Evolutionary conservation across 2,329 filamentous ascomycete species (phyloP), one percentile per base, ranked within the genome.

Genomic region (Ascosphaera acerosa): DNA sequence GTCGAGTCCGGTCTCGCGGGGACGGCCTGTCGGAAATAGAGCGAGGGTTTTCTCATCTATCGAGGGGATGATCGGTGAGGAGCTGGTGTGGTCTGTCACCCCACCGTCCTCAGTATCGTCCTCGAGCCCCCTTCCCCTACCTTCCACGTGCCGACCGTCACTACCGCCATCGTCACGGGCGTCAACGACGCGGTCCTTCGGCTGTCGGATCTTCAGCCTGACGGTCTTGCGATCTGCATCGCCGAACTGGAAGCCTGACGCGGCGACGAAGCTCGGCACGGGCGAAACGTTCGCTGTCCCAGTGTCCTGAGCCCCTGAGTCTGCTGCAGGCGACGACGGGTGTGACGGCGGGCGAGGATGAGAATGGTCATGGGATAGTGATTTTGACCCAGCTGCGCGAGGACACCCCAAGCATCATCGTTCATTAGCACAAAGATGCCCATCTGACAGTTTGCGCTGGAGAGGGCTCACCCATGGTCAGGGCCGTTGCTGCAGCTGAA

Each of bases 11-110:
- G 91, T 82, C 42, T 81, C 72, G 40, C 90, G 63, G 0, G 81
- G 80, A 35, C 74, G 70, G 37, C 80, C 78, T 29, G 73, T 82
- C 3, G 70, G 62, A 50, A 92, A 92, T 3, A 76, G 76, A 36
- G 78, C 70, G 41, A 76, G 66, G 10, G 76, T 70, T 37, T 61
- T 66, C 36, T 81, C 71, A 42, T 89, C 77, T 32, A 91, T 64
- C 32, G 68, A 48, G 4, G 54, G 54, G n/a, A 57, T 44, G 15
- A 53, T 50, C 3, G 54, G 54, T 1, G 54, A 57, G 10, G 49
- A 47, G 27, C 43, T 44, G 15, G 46, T 44, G 4, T 52, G 7
- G 16, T 10, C 10, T 7, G 15, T 29, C 10, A n/a, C 16, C 16
- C 6, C 16, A 26, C 14, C 28, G 17, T 22, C 29, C 12, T 26